Base-by-base conservation (phyloP, 2,329 filamentous ascomycete genomes). In the Epicoccum nigrum region DNA sequence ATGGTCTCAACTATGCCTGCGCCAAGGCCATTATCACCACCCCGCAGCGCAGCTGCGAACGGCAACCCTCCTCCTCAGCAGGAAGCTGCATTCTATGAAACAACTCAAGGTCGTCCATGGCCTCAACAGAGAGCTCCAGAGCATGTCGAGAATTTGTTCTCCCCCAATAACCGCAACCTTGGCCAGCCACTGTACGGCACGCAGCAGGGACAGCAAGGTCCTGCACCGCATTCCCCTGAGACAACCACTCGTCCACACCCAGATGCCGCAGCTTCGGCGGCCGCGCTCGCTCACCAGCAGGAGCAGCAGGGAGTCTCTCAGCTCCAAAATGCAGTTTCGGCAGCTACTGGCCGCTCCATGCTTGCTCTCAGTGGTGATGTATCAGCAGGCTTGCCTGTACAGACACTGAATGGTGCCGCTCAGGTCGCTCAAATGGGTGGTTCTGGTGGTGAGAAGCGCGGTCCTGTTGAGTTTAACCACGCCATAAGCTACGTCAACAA, bases 401-500 rank as follows among this genome's bases (percentile, higher is more conserved):
- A 83, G 55, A 82, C 77, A 25, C 70, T 87, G 50, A 90, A 87
- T 63, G 85, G 84, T 35, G 80, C 81, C 54, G 81, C 80, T 17
- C 79, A 62, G 77, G 84, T 74, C 74, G 87, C 75, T 76, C 83
- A 73, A 76, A 82, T 74, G 76, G 79, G 74, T 20, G 73, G 71
- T n/a, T 76, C 78, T 48, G 75, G 74, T 44, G 64, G 65, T 70
- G 92, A 95, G 73, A 95, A 94, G 69, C 86, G 92, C 48, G 93
- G 92, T 0, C 94, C 94, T 1, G 94, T 99, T 15, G 94, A 99
- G 70, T 99, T 99, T 74, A 99, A 99, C 71, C 94, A 99, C 76
- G 94, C 94, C 0, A 99, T 99, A 58, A 97, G 92, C 72, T 99
- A 99, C 68, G 94, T 99, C 46, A 99, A 99, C 72, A 99, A 99